Conservation (phyloP, 2,329 filamentous ascomycete species). For the Trichoderma sp. region DNA sequence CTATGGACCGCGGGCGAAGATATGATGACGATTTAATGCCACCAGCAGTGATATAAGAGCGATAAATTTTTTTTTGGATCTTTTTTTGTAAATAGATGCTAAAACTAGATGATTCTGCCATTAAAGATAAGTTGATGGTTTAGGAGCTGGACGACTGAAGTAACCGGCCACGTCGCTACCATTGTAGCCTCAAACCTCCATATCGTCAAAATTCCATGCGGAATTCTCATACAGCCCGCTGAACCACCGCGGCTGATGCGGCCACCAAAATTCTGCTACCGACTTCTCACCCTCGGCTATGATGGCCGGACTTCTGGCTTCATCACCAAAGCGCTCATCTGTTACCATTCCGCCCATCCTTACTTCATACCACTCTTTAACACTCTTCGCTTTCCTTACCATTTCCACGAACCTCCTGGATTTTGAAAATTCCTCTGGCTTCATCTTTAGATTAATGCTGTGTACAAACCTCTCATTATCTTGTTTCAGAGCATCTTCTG, state of each 20-base stretch:
- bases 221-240: not conserved
- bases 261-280: not conserved
- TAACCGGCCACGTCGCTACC: not conserved
- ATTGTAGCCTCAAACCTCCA: not conserved
- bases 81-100: not conserved
- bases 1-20: conserved; percentile 39
- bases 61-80: not conserved
- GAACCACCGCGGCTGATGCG: not conserved
- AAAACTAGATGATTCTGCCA: not conserved
- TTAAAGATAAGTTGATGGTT: not conserved
- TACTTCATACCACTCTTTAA: not conserved
- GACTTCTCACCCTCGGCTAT: not conserved
- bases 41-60: not conserved
- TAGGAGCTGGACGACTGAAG: not conserved
- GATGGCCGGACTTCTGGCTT: not conserved
- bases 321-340: not conserved
- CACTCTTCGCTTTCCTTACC: not conserved
- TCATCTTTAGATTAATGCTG: too few relatives aligned
- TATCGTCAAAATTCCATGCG: not conserved
- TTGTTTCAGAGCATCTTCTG: not conserved
- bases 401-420: not conserved
- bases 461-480: not conserved
- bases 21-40: conserved; percentile 27
- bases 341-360: not conserved
- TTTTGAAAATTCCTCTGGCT: not conserved